Evolutionary conservation across 352 stramenopile species (phyloP).

Genomic region (Globisporangium cylindrosporum): DNA sequence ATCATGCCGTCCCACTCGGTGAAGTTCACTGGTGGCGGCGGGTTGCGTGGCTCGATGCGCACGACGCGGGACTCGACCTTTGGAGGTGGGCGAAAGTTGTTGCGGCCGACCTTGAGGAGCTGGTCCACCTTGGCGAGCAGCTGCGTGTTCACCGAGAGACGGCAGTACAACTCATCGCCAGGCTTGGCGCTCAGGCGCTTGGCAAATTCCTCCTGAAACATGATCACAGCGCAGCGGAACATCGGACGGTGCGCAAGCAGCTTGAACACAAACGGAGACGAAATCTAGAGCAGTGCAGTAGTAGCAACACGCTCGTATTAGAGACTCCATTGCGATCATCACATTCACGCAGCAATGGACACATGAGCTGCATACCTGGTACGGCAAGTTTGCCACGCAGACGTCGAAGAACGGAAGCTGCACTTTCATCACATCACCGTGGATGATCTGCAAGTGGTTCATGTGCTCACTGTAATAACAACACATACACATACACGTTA

Average conservation of each 20-base stretch:
- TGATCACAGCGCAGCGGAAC: constrained; percentile 99
- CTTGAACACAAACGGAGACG: constrained; percentile 98
- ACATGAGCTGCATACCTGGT: constrained; percentile 74
- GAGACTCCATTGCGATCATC: neutral
- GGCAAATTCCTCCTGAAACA: constrained; percentile 99
- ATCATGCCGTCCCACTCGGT: constrained; percentile 99
- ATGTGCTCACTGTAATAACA: constrained; percentile 63
- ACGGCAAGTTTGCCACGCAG: constrained; percentile 99
- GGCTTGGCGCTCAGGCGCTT: constrained; percentile 97
- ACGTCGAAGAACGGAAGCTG: constrained; percentile 99
- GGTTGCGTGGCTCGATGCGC: constrained; percentile 97
- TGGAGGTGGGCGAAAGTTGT: constrained; percentile 99
- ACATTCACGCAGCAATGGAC: neutral
- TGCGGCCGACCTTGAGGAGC: constrained; percentile 97
- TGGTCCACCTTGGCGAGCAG: constrained; percentile 98
- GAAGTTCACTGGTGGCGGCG: constrained; percentile 98
- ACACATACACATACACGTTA: neutral
- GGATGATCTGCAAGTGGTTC: constrained; percentile 97
- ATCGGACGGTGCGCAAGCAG: constrained; percentile 96
- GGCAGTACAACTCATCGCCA: constrained; percentile 97
- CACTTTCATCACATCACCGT: constrained; percentile 99
- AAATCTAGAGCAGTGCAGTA: constrained; percentile 83
- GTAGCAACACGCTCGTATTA: neutral
- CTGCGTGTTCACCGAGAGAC: constrained; percentile 98
- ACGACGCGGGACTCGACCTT: constrained; percentile 96